Base-by-base conservation (phyloP, 371 early-diverging fungal species). In the Coemansia sp. region DNA sequence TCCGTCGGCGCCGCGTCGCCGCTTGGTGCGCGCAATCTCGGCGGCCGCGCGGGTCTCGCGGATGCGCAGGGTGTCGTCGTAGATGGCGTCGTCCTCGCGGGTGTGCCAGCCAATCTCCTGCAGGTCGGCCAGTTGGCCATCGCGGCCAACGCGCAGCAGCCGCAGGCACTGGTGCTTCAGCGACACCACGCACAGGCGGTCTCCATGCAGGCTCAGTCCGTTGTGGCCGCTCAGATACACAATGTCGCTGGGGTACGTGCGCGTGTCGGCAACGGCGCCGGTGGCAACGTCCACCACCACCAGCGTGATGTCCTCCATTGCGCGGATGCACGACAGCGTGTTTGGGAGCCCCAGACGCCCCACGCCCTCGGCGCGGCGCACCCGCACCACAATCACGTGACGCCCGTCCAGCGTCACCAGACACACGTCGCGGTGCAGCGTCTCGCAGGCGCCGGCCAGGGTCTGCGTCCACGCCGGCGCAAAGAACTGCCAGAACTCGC, bases 81-180 rank as follows among this genome's bases (percentile, higher is more conserved):
- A 66, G 9, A 69, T 53, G 9, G 62, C 57, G 43, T 79, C 79
- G 44, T 75, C 79, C 36, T 77, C 66, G 2, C 62, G 40, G 3
- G 79, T 62, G 48, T 78, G 62, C 79, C 77, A 72, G 32, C 79
- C 79, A 34, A 79, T 65, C 24, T 72, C 79, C 18, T 62, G 64
- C 46, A 60, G 18, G 37, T 75, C 62, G 2, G 55, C 52, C 50
- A 79, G 56, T 4, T 29, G 44, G 33, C 79, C 79, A 39, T 74
- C 54, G 14, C 49, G 48, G n/a, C 43, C 56, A 11, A 79, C 60
- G 38, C 66, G 64, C 48, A 74, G 38, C 24, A 79, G 34, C 4
- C 71, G 55, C 57, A 79, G 43, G 50, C 75, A 78, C 66, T 79
- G 79, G 64, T 79, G 43, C 58, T 74, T 75, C 24, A 79, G 58